Percentiles rank a stretch among this genome's conserved stretches.
phyloP scores from a whole-genome alignment of 192 early-diverging fungal genomes.

The Chytriomyces sp. region DNA sequence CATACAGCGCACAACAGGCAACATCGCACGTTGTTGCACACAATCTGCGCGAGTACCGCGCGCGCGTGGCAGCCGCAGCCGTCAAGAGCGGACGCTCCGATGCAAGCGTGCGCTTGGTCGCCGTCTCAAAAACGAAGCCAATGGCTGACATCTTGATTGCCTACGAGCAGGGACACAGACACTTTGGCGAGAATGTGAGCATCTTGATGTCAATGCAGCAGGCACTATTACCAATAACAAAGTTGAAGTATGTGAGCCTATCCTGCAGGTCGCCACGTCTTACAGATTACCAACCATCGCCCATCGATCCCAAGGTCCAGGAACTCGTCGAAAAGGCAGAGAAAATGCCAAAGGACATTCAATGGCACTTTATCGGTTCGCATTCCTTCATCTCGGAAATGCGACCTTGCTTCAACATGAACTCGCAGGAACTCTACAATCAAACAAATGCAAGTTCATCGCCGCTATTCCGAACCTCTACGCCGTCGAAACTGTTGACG shows the following conservation, averaged over 20 bases:
- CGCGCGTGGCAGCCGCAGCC: slow-evolving; percentile 12
- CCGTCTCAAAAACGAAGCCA: slow-evolving; percentile 94
- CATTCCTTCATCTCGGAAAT: not conserved
- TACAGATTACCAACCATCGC: not conserved
- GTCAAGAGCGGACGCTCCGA: not conserved
- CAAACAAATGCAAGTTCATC: slow-evolving; percentile 93
- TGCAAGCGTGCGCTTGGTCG: slow-evolving; percentile 68
- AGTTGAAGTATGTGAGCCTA: slow-evolving; percentile 42
- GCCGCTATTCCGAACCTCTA: slow-evolving; percentile 87
- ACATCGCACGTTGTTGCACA: not conserved
- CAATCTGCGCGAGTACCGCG: slow-evolving; percentile 19
- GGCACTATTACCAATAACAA: not conserved
- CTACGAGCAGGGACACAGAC: slow-evolving; percentile 82
- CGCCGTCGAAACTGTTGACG: slow-evolving; percentile 87
- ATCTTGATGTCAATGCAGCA: slow-evolving; percentile 13
- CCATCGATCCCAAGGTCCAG: slow-evolving; percentile 67
- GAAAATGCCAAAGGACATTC: slow-evolving; percentile 81
- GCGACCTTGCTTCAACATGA: not conserved
- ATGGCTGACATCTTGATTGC: slow-evolving; percentile 73
- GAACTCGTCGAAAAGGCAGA: slow-evolving; percentile 89
- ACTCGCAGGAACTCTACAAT: slow-evolving; percentile 82
- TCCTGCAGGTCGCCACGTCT: not conserved
- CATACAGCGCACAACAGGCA: not conserved
- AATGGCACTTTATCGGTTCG: slow-evolving; percentile 96
- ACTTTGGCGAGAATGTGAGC: slow-evolving; percentile 96